A percentile compares a stretch with the other conserved stretches of the same genome.
phyloP scores from a whole-genome alignment of 2,329 filamentous ascomycete species.

The Ascochyta fabae region DNA sequence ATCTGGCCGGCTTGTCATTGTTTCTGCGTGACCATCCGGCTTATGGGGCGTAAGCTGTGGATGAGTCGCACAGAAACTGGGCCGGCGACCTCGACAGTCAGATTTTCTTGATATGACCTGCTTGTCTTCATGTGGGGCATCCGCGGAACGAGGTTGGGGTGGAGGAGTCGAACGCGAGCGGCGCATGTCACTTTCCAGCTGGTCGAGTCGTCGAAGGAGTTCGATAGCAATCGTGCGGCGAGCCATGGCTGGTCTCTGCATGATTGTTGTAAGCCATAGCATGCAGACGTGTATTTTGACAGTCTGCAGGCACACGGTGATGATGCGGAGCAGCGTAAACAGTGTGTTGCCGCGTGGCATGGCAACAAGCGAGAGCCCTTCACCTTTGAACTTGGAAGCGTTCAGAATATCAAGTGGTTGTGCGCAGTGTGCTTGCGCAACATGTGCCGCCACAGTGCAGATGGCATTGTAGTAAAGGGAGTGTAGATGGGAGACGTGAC shows the following conservation, averaged over 20 bases:
- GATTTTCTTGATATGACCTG: background rate
- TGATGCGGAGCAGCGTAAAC: slow-evolving; percentile 5
- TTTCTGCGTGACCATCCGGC: background rate
- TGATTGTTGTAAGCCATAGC: slow-evolving; percentile 16
- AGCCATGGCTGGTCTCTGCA: slow-evolving; percentile 23
- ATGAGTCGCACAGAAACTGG: background rate
- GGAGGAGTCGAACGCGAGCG: background rate
- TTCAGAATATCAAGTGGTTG: background rate
- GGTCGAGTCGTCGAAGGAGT: slow-evolving; percentile 17
- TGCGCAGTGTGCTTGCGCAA: background rate
- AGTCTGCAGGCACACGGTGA: slow-evolving; percentile 11
- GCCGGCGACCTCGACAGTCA: background rate
- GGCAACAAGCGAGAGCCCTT: slow-evolving; percentile 7
- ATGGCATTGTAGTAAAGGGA: background rate
- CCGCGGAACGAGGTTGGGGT: background rate
- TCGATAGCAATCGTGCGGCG: slow-evolving; percentile 21
- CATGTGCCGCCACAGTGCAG: background rate
- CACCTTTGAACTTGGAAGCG: background rate
- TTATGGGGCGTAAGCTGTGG: background rate
- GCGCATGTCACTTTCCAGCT: slow-evolving; percentile 2
- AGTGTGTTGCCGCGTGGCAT: slow-evolving; percentile 14
- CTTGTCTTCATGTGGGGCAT: background rate
- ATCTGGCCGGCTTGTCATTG: background rate
- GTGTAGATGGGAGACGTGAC: background rate
- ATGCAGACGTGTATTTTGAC: slow-evolving; percentile 10